Evolutionary conservation across 768 basidiomycete species (phyloP), one percentile per base, ranked within the genome.

Genomic region (Mycena sanguinolenta): DNA sequence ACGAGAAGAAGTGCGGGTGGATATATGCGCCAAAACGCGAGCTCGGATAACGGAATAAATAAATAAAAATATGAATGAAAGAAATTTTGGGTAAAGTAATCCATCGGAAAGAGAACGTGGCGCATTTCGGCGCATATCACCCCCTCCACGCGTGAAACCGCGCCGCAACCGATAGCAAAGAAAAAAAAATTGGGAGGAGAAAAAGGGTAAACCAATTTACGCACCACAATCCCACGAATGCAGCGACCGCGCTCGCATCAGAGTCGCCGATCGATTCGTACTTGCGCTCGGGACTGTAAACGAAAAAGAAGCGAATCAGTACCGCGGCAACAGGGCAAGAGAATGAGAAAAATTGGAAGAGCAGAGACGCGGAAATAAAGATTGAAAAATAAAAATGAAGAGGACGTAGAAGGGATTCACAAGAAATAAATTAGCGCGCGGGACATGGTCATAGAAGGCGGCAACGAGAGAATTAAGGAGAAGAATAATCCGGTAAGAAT

Each of bases 161-260:
- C 32, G 21, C 34, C 19, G 58, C 23, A 17, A 17, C 16, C n/a
- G 32, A 34, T 34, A 34, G 32, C 32, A 23, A 38, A 21, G n/a
- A 30, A 42, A 44, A 21, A 30, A 30, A 42, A 44, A 16, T 44
- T n/a, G 38, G 10, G 17, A 54, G 12, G 50, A 34, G 13, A 39
- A 32, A 30, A 55, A 30, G 52, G 58, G 27, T 5, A 10, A 21
- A 46, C 32, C 32, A 34, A 34, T n/a, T n/a, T 25, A 81, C 89
- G 46, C 63, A 93, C 93, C 86, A 89, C 53, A 93, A 75, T 13
- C 90, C 92, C 14, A 93, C 85, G 73, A 94, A 90, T 0, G 93
- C 93, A 10, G 92, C 84, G 10, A 90, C 86, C 2, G 91, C 92
- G 71, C 90, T 87, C 0, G 88, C 89, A 38, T 87, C 86, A 3